Evolutionary conservation across 805 yeast genomes (phyloP), one percentile per base, ranked within the genome.

Genomic region (Yarrowia sp.): DNA sequence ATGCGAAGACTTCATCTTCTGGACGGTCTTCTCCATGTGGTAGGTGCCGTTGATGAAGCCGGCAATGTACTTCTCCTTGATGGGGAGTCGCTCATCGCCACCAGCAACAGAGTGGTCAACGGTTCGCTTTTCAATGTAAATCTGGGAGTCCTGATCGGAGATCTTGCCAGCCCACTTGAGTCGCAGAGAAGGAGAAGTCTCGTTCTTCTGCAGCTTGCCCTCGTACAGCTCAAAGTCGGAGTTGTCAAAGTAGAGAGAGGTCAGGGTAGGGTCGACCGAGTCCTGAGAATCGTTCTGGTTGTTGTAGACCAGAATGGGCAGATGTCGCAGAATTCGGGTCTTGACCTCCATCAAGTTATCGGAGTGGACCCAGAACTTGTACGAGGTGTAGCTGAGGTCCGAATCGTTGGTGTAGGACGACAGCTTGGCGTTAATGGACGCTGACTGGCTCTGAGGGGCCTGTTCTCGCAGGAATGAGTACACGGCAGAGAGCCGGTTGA

Each of bases 311-410:
- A 93, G 81, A 6, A 92, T 96, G 1, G 99, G 99, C 69, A 93
- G 83, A 71, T 91, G 96, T 75, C 98, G 88, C 73, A 93, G 83
- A 69, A 93, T 90, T 66, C 92, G 86, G n/a, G 98, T 91, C 79
- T 93, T 93, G 65, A 92, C 97, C 78, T 93, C 98, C 97, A 93
- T 92, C 74, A 95, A 75, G 74, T 91, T 89, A 70, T 95, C 99
- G n/a, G 93, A 92, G 75, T 93, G 98, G 48, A 95, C 83, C 99
- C 99, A 93, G 76, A 93, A 93, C 77, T 90, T 91, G 76, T 87
- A 86, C 16, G 90, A 86, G 21, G 79, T 75, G 68, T 73, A 76
- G 28, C 73, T 76, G 80, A 71, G 71, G 65, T 73, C 70, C 62
- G 76, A 75, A 65, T 72, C 73, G 35, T 71, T 68, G 32, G 73